Evolutionary conservation across 257 asterid genomes (phyloP).

Genomic region (Leonotis leonurus): DNA sequence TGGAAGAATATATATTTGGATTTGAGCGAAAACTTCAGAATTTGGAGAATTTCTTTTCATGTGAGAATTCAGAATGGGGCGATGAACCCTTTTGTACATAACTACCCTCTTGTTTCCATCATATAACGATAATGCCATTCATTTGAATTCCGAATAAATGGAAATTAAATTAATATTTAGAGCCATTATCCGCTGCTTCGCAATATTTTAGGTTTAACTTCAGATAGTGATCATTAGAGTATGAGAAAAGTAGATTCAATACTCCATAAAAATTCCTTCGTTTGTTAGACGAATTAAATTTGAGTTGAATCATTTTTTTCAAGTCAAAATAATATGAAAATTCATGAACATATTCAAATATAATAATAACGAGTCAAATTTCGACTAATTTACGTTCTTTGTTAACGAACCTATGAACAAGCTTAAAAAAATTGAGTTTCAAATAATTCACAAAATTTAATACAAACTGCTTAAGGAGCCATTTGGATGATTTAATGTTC

Average conservation of each 20-base stretch:
- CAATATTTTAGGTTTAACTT: neutral
- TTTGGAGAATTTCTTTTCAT: conserved; percentile 13
- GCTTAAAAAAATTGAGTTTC: too few relatives aligned
- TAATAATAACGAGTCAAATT: too few relatives aligned
- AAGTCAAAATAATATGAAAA: too few relatives aligned
- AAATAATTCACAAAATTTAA: too few relatives aligned
- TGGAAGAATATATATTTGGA: conserved; percentile 20
- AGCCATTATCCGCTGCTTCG: conserved; percentile 5
- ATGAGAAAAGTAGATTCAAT: neutral
- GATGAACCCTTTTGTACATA: neutral
- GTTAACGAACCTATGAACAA: too few relatives aligned
- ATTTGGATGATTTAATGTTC: too few relatives aligned
- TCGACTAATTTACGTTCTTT: too few relatives aligned
- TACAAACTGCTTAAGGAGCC: too few relatives aligned
- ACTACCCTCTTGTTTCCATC: neutral
- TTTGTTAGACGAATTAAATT: too few relatives aligned
- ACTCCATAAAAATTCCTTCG: too few relatives aligned
- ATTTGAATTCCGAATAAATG: conserved; percentile 11
- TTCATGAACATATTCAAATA: too few relatives aligned
- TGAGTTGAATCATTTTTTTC: neutral
- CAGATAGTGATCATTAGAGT: conserved; percentile 15
- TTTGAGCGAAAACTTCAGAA: conserved; percentile 22
- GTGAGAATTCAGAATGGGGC: conserved; percentile 5
- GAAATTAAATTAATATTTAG: neutral
- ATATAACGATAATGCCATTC: conserved; percentile 34